Evolutionary conservation across 179 eudicot species (phyloP), one percentile per base, ranked within the genome.

Genomic region (Beta macrorhiza): DNA sequence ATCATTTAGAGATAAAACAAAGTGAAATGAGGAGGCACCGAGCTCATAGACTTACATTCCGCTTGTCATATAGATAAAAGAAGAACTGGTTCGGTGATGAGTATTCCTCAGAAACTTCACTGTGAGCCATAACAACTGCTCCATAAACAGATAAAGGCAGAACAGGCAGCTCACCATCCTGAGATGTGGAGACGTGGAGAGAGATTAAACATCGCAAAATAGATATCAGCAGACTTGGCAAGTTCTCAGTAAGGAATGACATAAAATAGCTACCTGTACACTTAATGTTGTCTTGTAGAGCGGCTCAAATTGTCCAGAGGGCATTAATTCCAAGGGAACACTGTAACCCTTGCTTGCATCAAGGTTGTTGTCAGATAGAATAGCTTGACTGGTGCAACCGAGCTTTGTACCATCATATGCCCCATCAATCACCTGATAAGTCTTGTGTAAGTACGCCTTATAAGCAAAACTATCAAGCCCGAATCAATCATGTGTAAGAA

Each of bases 91-190:
- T 86, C 17, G 98, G 98, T 0, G 98, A 92, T 7, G 99, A 96
- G 81, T 86, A 90, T 84, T 96, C 98, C 81, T 92, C 97, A 2
- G 98, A 94, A 62, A 79, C 92, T 49, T 90, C 97, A 87, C 86
- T 91, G 84, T 96, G 98, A 67, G 97, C 95, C 99, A 96, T 96
- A 77, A 87, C 98, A 81, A 94, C 91, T 63, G 99, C 94, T 79
- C 99, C 99, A 79, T 94, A 96, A 78, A 96, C 99, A 64, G 98
- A 96, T 56, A 96, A 82, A 44, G 98, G 98, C 82, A 96, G 93
- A 82, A 96, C 98, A 47, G 99, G 99, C 70, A 96, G 84, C 88
- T 96, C 99, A 20, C 99, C 99, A 81, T 96, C 99, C 99, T 95
- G 85, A 75, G 75, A 73, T 56, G 53, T 5, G 55, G 1, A 82